phyloP scores from a whole-genome alignment of 2,329 filamentous ascomycete species.

The Cercospora citrullina region DNA sequence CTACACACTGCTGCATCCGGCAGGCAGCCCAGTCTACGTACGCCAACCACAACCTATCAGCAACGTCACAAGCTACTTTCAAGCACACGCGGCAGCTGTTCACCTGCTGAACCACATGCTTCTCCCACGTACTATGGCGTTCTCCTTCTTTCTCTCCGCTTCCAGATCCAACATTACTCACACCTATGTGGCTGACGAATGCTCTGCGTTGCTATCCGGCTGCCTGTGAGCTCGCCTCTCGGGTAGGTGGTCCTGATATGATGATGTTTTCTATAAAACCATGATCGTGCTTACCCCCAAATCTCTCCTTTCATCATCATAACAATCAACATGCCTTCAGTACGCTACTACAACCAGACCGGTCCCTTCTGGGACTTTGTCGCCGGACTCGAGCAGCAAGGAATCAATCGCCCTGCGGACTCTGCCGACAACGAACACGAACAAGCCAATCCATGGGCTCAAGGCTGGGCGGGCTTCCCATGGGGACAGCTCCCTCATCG shows the following conservation, averaged over 20 bases:
- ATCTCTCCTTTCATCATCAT: slow-evolving; percentile 17
- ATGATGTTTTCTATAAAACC: slow-evolving; percentile 13
- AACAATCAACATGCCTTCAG: slow-evolving; percentile 51
- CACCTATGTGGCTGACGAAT: slow-evolving; percentile 19
- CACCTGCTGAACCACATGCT: slow-evolving; percentile 12
- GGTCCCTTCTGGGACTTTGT: slow-evolving; percentile 60
- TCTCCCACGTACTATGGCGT: slow-evolving; percentile 10
- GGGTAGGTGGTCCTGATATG: slow-evolving; percentile 15
- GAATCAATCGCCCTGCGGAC: slow-evolving; percentile 38
- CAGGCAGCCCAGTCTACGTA: slow-evolving; percentile 20
- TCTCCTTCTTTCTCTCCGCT: slow-evolving; percentile 17
- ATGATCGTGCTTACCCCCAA: neutral
- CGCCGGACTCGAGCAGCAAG: slow-evolving; percentile 51
- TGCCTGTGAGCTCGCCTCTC: slow-evolving; percentile 18
- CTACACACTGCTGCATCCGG: slow-evolving; percentile 14
- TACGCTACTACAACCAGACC: slow-evolving; percentile 55
- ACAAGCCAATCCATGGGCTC: slow-evolving; percentile 29
- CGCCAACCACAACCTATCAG: slow-evolving; percentile 25
- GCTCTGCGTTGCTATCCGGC: slow-evolving; percentile 16
- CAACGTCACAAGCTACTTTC: slow-evolving; percentile 18
- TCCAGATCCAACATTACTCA: slow-evolving; percentile 1
- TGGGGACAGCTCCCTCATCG: slow-evolving; percentile 36
- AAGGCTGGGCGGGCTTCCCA: slow-evolving; percentile 43
- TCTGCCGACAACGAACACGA: slow-evolving; percentile 36
- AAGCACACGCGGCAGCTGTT: slow-evolving; percentile 21